Conservation (phyloP, 352 stramenopile species). For the Pythium myriotylum region DNA sequence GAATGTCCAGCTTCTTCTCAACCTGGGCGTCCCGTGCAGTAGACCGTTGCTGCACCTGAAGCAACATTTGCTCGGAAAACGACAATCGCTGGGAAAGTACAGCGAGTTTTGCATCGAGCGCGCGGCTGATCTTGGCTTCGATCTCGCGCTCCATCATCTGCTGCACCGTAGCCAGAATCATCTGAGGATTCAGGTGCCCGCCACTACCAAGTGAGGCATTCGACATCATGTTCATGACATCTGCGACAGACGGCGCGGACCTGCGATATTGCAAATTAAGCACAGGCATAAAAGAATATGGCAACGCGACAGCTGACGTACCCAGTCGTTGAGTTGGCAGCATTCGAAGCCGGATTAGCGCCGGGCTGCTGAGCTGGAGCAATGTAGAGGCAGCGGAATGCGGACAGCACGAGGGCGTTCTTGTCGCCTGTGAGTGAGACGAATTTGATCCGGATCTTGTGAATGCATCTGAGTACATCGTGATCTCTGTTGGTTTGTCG, state of each 20-base stretch:
- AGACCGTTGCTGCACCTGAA: conserved; percentile 64
- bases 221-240: conserved; percentile 23
- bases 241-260: not conserved
- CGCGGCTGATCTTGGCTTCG: conserved; percentile 62
- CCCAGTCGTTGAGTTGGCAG: not conserved
- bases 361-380: not conserved
- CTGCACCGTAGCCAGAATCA: conserved; percentile 54
- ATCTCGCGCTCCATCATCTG: conserved; percentile 67
- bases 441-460: conserved; percentile 66
- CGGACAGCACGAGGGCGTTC: conserved; percentile 35
- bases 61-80: conserved; percentile 66
- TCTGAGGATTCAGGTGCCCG: conserved; percentile 35
- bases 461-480: conserved; percentile 58
- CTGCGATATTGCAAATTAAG: conserved; percentile 1
- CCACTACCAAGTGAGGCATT: conserved; percentile 8
- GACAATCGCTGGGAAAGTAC: conserved; percentile 54
- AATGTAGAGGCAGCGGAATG: conserved; percentile 49
- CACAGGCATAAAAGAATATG: too few species aligned
- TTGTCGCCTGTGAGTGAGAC: conserved; percentile 73
- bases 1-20: conserved; percentile 37
- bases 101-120: conserved; percentile 62
- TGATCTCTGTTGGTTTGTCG: conserved; percentile 44
- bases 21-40: conserved; percentile 38
- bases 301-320: too few species aligned
- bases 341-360: not conserved